phyloP scores from a whole-genome alignment of 2,329 filamentous ascomycete species.

The Epichloe glyceriae region DNA sequence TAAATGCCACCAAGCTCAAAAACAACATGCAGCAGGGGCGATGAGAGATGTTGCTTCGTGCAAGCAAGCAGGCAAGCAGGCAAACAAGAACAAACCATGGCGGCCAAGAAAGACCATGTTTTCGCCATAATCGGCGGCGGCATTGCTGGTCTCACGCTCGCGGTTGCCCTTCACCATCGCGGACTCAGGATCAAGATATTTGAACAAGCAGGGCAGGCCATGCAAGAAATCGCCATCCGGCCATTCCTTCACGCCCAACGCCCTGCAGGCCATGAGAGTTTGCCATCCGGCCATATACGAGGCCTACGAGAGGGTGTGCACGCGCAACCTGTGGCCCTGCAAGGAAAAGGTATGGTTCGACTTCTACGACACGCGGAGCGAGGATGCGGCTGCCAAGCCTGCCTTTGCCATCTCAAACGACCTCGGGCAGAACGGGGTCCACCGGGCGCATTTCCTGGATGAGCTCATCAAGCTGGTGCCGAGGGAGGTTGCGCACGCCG shows the following conservation, averaged over 20 bases:
- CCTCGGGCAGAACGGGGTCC: conserved; percentile 18
- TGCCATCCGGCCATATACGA: conserved; percentile 24
- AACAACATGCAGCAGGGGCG: neutral
- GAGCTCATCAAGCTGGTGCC: conserved; percentile 27
- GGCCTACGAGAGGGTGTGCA: conserved; percentile 11
- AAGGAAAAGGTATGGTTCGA: conserved; percentile 6
- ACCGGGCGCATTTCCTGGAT: conserved; percentile 27
- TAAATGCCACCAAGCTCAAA: neutral
- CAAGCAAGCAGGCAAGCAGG: neutral
- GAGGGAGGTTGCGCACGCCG: conserved; percentile 16
- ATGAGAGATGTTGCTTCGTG: neutral
- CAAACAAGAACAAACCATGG: neutral
- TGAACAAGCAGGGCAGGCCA: conserved; percentile 28
- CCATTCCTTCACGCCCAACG: conserved; percentile 39
- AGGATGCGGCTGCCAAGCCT: neutral
- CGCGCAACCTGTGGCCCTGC: conserved; percentile 2
- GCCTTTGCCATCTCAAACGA: conserved; percentile 1
- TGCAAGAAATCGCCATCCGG: conserved; percentile 33
- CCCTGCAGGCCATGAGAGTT: conserved; percentile 29
- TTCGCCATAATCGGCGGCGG: conserved; percentile 36
- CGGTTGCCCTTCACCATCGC: conserved; percentile 31
- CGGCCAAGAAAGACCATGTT: neutral
- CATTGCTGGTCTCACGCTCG: conserved; percentile 36
- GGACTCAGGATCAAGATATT: conserved; percentile 30
- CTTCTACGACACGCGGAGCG: conserved; percentile 8